Evolutionary conservation across 257 asterid species (phyloP).

Genomic region (Dorcoceras hygrometricum): DNA sequence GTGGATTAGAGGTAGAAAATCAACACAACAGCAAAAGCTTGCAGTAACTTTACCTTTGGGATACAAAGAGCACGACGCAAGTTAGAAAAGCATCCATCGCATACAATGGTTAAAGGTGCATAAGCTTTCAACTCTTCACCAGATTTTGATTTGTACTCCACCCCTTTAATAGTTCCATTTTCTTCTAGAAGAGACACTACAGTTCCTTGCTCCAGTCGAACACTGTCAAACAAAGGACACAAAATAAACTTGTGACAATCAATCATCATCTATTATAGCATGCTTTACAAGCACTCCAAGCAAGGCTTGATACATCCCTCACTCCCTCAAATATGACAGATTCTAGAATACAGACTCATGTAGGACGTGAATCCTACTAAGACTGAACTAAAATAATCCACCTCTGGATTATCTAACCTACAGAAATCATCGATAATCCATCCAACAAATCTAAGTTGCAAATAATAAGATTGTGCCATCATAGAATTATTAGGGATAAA

Average conservation of each 20-base stretch:
- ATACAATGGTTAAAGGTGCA: conserved; percentile 39
- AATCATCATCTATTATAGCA: not conserved
- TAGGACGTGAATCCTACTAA: not conserved
- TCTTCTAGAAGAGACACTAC: conserved; percentile 42
- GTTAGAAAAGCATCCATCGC: conserved; percentile 47
- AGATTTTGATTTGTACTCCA: conserved; percentile 36
- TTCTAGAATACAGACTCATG: not conserved
- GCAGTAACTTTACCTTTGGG: conserved; percentile 26
- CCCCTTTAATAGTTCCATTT: conserved; percentile 37
- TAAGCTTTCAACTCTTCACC: conserved; percentile 37
- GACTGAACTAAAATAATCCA: not conserved
- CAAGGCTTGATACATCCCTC: not conserved
- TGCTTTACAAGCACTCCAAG: not conserved
- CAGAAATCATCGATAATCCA: not conserved
- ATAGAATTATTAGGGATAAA: no score
- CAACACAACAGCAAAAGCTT: not conserved
- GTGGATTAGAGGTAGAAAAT: not conserved
- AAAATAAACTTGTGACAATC: not conserved
- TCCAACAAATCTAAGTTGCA: not conserved
- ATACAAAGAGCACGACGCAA: conserved; percentile 41
- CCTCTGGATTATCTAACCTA: not conserved
- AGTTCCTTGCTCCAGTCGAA: conserved; percentile 38
- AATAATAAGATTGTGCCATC: not conserved
- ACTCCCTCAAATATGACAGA: not conserved
- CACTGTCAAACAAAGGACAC: conserved; percentile 18